Base-by-base conservation (phyloP, 129 eudicot species). In the Tanacetum coccineum region DNA sequence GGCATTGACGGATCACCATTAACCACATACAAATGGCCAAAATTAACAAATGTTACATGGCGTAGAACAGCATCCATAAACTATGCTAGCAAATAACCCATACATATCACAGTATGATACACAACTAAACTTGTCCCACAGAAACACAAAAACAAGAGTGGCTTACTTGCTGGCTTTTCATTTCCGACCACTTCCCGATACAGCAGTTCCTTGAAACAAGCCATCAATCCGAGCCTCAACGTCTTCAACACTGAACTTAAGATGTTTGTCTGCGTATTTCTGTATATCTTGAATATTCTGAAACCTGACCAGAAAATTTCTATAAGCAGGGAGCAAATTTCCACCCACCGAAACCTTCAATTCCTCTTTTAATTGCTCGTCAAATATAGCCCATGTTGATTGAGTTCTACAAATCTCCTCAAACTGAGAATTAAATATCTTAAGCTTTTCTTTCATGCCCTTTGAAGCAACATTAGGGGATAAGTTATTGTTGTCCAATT, bases 341-440 rank as follows among this genome's bases (percentile, higher is more conserved):
- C 71, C 79, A 0, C 66, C 66, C 9, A 93, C 85, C 1, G 95
- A 82, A 70, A 59, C 62, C 88, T 76, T 93, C 85, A 88, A 17
- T 30, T 93, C 96, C 46, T 93, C 96, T 59, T 80, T 88, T 77
- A 93, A 56, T 76, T 86, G 86, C 57, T 89, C 96, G 67, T 93
- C 99, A 36, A 86, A 93, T 15, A 93, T 70, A 40, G 88, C 90
- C 99, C 99, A 93, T 12, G 84, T 70, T 0, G 95, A 86, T 64
- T 93, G 99, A 71, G 80, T 74, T 78, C 81, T 89, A 50, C 86
- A 82, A 14, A 80, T 79, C 69, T 89, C 99, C 80, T 93, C 99
- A 70, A 93, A 93, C 25, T 80, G 78, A 18, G 83, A 73, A 76
- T 93, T 84, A 77, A 93, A 93, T 45, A 75, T 25, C 83, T 84